phyloP scores from a whole-genome alignment of 495 filamentous ascomycete species.

The Massariosphaeria phaeospora region DNA sequence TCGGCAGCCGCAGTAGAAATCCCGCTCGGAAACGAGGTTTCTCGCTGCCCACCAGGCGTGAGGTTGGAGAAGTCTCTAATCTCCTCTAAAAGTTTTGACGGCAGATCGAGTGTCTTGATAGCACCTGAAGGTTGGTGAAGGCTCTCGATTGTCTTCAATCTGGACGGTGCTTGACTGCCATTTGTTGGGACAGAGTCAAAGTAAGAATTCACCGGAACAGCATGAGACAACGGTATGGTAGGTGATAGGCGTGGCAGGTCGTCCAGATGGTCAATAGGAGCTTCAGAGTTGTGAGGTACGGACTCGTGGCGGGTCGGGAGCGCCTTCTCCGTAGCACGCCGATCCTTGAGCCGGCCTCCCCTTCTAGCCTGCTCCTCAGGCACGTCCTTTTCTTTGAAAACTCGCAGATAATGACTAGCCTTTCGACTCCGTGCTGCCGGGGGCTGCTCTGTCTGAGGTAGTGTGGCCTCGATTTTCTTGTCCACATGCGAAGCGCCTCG shows the following conservation, averaged over 20 bases:
- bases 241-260: slow-evolving; percentile 9
- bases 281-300: not conserved
- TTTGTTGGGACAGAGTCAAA: slow-evolving; percentile 1
- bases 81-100: slow-evolving; percentile 54
- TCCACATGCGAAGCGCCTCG: slow-evolving; percentile 54
- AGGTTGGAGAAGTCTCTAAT: slow-evolving; percentile 56
- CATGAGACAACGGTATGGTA: slow-evolving; percentile 7
- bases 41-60: slow-evolving; percentile 50
- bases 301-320: not conserved
- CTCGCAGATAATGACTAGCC: slow-evolving; percentile 81
- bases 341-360: slow-evolving; percentile 34
- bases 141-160: slow-evolving; percentile 16
- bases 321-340: slow-evolving; percentile 6
- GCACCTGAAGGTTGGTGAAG: no score
- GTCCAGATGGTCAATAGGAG: not conserved
- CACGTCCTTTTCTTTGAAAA: slow-evolving; percentile 85
- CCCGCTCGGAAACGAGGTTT: slow-evolving; percentile 53
- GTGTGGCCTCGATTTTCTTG: slow-evolving; percentile 74
- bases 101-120: no score
- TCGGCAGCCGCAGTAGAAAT: slow-evolving; percentile 47
- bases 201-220: slow-evolving; percentile 6
- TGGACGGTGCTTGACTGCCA: slow-evolving; percentile 30
- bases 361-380: slow-evolving; percentile 45
- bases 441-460: slow-evolving; percentile 64
- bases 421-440: slow-evolving; percentile 79